These are phyloP conservation scores for Scedosporium dehoogii DNA, from an alignment of 2,329 filamentous ascomycete genomes.

Conservation along the genomic window DNA sequence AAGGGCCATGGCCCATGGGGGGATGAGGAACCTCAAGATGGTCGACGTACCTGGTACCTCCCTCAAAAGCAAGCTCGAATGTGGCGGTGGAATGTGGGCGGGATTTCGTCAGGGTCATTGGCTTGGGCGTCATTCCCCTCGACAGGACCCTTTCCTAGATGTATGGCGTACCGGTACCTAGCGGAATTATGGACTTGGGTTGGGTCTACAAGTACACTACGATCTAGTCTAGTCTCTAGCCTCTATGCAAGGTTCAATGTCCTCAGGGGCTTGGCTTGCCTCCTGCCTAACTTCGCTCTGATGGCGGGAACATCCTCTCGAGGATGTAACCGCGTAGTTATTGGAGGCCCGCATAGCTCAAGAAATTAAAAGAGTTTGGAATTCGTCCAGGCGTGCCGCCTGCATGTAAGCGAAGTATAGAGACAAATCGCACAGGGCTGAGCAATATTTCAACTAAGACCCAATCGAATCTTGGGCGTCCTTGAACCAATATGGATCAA, in stretches of 20 bases:
- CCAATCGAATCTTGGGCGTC: too few species aligned
- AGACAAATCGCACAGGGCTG: not conserved
- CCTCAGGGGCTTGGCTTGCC: not conserved
- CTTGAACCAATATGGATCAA: too few species aligned
- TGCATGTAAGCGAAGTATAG: not conserved
- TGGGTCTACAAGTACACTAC: too few species aligned
- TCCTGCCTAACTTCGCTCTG: not conserved
- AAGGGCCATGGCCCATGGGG: too few species aligned
- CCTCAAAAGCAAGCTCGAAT: not conserved
- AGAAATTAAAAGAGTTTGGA: not conserved
- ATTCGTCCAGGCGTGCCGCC: not conserved
- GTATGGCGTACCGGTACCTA: too few species aligned
- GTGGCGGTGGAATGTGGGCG: not conserved
- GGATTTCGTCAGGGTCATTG: not conserved
- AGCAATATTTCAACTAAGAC: not conserved
- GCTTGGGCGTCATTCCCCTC: not conserved
- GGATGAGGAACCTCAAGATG: not conserved
- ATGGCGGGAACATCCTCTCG: not conserved
- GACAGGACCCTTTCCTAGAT: not conserved
- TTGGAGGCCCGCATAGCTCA: not conserved
- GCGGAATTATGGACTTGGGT: too few species aligned
- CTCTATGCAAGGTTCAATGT: too few species aligned
- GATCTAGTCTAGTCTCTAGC: too few species aligned
- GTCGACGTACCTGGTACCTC: not conserved
- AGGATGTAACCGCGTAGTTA: not conserved